Conservation (phyloP, 768 basidiomycete species). For the Psilocybe cyanescens region DNA sequence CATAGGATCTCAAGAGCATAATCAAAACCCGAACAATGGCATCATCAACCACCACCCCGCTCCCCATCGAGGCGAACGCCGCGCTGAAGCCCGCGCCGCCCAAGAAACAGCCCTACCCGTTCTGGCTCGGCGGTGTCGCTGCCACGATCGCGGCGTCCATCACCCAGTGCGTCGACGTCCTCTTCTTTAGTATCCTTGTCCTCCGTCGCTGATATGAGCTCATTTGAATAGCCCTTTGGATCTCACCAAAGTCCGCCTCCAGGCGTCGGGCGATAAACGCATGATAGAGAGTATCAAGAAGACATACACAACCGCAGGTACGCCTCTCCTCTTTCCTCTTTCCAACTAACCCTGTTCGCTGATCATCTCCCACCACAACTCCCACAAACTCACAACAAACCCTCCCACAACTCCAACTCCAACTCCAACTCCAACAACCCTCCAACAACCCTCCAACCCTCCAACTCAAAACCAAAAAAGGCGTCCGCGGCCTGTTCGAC, state of each 20-base stretch:
- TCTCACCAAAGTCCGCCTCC: constrained; percentile 89
- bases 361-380: constrained; percentile 30
- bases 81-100: constrained; percentile 17
- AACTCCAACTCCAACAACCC: too few relatives aligned
- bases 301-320: constrained; percentile 80
- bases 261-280: constrained; percentile 90
- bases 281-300: constrained; percentile 86
- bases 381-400: neutral
- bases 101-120: constrained; percentile 80
- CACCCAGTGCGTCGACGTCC: constrained; percentile 61
- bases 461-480: constrained; percentile 26
- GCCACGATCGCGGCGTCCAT: constrained; percentile 89
- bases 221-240: constrained; percentile 69
- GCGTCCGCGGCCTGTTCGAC: constrained; percentile 76
- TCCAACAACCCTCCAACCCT: too few relatives aligned
- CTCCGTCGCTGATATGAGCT: neutral
- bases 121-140: constrained; percentile 86
- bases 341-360: constrained; percentile 29
- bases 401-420: constrained; percentile 9
- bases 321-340: constrained; percentile 25
- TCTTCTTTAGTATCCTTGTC: neutral
- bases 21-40: neutral
- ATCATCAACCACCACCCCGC: neutral
- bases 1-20: too few relatives aligned
- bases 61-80: neutral